A percentile compares a stretch with the other conserved stretches of the same genome.
Evolutionary conservation across 2,329 filamentous ascomycete species (phyloP).

Genomic region (Colletotrichum musae): DNA sequence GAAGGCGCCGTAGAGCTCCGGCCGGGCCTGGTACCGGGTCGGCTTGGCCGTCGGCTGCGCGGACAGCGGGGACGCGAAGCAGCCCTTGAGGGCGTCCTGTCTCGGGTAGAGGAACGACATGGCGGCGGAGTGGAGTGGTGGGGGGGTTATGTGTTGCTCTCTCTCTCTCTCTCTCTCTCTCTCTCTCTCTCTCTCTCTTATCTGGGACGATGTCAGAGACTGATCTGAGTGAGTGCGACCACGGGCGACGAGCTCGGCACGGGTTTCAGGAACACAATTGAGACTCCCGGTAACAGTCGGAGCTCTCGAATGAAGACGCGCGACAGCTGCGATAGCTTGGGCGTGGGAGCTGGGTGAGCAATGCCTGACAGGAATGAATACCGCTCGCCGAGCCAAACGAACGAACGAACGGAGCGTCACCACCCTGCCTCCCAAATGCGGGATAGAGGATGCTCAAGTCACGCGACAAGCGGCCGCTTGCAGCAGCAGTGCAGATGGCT

Average conservation of each 20-base stretch:
- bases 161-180: no score
- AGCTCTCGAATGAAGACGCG: background rate
- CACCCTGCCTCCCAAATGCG: background rate
- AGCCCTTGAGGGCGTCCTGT: constrained; percentile 66
- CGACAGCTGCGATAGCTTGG: background rate
- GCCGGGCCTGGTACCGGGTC: constrained; percentile 70
- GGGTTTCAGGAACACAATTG: background rate
- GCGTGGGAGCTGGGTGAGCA: background rate
- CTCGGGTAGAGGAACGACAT: constrained; percentile 72
- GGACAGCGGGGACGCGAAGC: constrained; percentile 63
- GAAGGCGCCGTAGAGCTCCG: constrained; percentile 80
- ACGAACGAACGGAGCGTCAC: background rate
- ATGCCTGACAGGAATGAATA: background rate
- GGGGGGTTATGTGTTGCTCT: no score
- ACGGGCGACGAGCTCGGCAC: background rate
- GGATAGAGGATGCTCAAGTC: constrained; percentile 1
- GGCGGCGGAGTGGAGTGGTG: constrained; percentile 42
- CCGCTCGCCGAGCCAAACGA: background rate
- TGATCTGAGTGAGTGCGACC: background rate
- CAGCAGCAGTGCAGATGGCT: background rate
- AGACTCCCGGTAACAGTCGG: no score
- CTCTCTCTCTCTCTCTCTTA: background rate
- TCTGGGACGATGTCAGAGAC: background rate
- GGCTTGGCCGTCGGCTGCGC: constrained; percentile 47
- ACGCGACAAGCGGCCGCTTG: constrained; percentile 16